Conservation (phyloP, 1,139 yeast genomes). For the Torulaspora globosa region DNA sequence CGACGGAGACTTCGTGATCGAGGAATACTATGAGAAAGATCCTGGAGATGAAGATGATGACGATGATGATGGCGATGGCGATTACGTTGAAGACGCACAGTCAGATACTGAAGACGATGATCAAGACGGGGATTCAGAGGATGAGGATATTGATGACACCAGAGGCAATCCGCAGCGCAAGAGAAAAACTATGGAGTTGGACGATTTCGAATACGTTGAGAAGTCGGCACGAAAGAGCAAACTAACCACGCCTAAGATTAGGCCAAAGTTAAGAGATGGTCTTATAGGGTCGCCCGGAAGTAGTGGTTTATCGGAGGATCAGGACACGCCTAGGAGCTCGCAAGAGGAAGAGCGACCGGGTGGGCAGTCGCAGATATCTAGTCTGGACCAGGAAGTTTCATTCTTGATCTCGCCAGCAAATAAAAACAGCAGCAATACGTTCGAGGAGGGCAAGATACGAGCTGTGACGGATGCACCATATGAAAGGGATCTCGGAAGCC, state of each 20-base stretch:
- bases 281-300: constrained; percentile 16
- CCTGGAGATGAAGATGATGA: constrained; percentile 19
- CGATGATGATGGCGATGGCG: constrained; percentile 16
- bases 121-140: constrained; percentile 21
- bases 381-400: constrained; percentile 15
- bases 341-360: constrained; percentile 12
- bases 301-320: constrained; percentile 4
- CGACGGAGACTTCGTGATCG: constrained; percentile 18
- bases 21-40: constrained; percentile 28
- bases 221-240: constrained; percentile 7
- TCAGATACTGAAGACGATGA: constrained; percentile 17
- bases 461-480: constrained; percentile 9
- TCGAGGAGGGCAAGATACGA: constrained; percentile 10
- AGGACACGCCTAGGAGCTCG: constrained; percentile 9
- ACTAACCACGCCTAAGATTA: constrained; percentile 26
- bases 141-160: constrained; percentile 13
- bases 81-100: constrained; percentile 13
- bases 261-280: constrained; percentile 10
- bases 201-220: constrained; percentile 26
- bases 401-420: constrained; percentile 15
- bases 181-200: constrained; percentile 29
- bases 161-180: constrained; percentile 20
- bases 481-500: constrained; percentile 12
- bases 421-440: constrained; percentile 1
- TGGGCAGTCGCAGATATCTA: constrained; percentile 6